Conservation (phyloP, 306 rosid species). For the Prunus fruticosa region DNA sequence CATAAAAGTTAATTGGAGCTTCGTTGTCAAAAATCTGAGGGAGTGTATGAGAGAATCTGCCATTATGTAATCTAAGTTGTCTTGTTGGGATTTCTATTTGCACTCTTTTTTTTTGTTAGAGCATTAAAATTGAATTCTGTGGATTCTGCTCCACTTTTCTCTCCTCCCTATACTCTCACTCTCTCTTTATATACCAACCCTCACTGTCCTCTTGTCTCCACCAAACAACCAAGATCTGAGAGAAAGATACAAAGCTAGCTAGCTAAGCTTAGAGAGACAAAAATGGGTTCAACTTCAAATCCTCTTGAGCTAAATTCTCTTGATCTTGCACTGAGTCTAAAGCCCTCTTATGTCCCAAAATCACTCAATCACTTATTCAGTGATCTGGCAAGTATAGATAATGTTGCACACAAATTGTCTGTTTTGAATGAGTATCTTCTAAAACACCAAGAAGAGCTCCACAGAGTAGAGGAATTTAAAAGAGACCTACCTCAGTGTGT, state of each 20-base stretch:
- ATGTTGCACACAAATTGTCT: not conserved
- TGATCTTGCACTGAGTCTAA: constrained; percentile 8
- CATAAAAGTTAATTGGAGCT: too few relatives aligned
- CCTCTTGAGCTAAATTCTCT: not conserved
- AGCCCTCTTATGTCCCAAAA: constrained; percentile 19
- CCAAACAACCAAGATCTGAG: not conserved
- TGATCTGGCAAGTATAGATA: not conserved
- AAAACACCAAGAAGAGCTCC: constrained; percentile 15
- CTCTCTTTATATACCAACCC: not conserved
- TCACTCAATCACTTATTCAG: not conserved
- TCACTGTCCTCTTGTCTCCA: not conserved
- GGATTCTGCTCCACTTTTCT: constrained; percentile 11
- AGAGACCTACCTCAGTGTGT: constrained; percentile 13
- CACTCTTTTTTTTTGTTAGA: not conserved
- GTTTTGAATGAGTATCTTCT: constrained; percentile 2
- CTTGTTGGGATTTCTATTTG: not conserved
- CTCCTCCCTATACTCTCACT: not conserved
- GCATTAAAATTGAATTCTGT: not conserved
- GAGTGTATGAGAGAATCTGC: constrained; percentile 19
- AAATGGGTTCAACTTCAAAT: constrained; percentile 2
- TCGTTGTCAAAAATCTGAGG: constrained; percentile 1
- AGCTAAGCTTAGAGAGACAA: not conserved
- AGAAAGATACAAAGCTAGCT: not conserved
- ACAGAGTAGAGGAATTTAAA: not conserved
- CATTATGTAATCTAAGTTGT: constrained; percentile 9